phyloP scores from a whole-genome alignment of 2,329 filamentous ascomycete genomes.

The Fusarium domesticum region DNA sequence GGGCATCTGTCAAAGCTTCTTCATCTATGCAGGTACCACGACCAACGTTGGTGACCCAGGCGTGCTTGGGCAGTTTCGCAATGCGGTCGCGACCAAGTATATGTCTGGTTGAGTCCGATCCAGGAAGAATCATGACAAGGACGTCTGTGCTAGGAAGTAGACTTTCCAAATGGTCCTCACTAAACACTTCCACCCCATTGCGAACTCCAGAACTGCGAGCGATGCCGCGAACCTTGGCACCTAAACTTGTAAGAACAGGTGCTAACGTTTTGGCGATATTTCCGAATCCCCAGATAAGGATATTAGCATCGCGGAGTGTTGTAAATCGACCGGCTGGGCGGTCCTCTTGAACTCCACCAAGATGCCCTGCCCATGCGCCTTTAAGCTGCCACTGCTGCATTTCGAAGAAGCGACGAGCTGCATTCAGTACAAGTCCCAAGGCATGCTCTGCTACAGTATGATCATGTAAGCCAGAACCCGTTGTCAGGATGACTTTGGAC shows the following conservation, averaged over 20 bases:
- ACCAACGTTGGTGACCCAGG: constrained; percentile 54
- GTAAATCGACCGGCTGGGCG: constrained; percentile 56
- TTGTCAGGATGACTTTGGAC: constrained; percentile 50
- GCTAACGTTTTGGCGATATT: constrained; percentile 62
- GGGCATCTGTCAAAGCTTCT: constrained; percentile 45
- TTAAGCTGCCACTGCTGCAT: constrained; percentile 61
- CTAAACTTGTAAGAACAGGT: constrained; percentile 52
- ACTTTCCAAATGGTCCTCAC: constrained; percentile 51
- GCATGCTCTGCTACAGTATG: constrained; percentile 64
- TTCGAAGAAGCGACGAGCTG: constrained; percentile 56
- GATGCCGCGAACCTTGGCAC: constrained; percentile 57
- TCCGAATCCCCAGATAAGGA: constrained; percentile 63
- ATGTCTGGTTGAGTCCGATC: constrained; percentile 53
- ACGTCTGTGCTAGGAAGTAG: constrained; percentile 58
- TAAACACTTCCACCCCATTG: constrained; percentile 55
- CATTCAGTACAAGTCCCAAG: constrained; percentile 54
- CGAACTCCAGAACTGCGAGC: constrained; percentile 56
- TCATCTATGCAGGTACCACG: constrained; percentile 49
- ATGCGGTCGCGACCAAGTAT: constrained; percentile 54
- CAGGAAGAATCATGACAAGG: constrained; percentile 65
- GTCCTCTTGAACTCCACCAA: constrained; percentile 60
- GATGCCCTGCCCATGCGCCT: constrained; percentile 57
- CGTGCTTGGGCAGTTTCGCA: constrained; percentile 53
- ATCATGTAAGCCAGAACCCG: constrained; percentile 62
- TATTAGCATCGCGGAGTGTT: constrained; percentile 55